Evolutionary conservation across 2,329 filamentous ascomycete species (phyloP), one percentile per base, ranked within the genome.

Genomic region (Sporothrix brasiliensis): DNA sequence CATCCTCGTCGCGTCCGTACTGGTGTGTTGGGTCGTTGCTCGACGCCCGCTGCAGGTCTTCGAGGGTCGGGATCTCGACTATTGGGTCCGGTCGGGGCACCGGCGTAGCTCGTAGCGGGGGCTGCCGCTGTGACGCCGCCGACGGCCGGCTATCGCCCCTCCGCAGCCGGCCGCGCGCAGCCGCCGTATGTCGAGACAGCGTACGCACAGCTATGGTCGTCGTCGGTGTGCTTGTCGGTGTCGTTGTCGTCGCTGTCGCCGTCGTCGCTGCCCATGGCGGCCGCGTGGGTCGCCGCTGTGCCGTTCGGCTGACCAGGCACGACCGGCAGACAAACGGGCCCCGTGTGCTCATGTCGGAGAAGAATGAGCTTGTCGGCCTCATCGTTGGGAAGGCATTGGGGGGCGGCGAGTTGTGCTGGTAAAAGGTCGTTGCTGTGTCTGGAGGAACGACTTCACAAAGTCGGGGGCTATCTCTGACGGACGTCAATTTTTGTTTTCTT

Each of bases 321-420:
- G 73, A 69, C 63, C 74, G 72, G 63, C 75, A 76, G 14, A 76
- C 67, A 70, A 73, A 75, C 3, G 24, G 70, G 49, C 70, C 41
- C 54, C 70, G 67, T 56, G 69, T 14, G 34, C 71, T 67, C 63
- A 75, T 53, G 65, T 75, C 74, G 19, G 63, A 41, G 6, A 74
- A n/a, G 24, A 74, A 41, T 49, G 70, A 27, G 30, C 67, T 61
- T 39, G 70, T 67, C n/a, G 71, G 53, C 54, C 67, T 61, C 73
- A 73, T 74, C 34, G 53, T 19, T 41, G 4, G 14, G 24, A 34
- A n/a, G 4, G 61, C 52, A 54, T 47, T 13, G 24, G 39, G 30
- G 54, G 19, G 53, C 5, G 19, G 53, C 5, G 52, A 13, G 16
- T 27, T 16, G 58, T 61, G 39, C 14, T 19, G n/a, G 27, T 27